A percentile compares a stretch with the other conserved stretches of the same genome.
Conservation (phyloP, 176 grass and related monocot species). For the Eragrostis curvula region DNA sequence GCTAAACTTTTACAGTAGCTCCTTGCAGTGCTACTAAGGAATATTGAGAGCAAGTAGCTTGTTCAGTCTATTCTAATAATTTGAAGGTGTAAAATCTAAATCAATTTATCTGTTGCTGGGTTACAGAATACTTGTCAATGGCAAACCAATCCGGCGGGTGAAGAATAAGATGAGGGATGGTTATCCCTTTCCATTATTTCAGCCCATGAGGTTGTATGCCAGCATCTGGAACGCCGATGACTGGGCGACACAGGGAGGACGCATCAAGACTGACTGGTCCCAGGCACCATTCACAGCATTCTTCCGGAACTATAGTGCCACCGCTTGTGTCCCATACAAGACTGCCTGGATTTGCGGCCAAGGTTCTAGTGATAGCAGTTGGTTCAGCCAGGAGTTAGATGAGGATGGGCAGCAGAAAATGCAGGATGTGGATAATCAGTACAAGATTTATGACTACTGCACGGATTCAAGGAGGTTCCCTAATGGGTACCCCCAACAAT, state of each 20-base stretch:
- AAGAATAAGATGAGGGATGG: constrained; percentile 53
- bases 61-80: neutral
- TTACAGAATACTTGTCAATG: constrained; percentile 74
- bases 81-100: neutral
- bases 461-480: constrained; percentile 53
- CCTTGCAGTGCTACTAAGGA: neutral
- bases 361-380: constrained; percentile 30
- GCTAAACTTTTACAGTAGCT: too few species aligned
- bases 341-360: constrained; percentile 47
- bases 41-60: neutral
- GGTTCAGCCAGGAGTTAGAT: constrained; percentile 50
- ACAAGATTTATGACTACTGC: constrained; percentile 68
- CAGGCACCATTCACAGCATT: constrained; percentile 54
- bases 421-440: constrained; percentile 33
- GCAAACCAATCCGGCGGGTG: constrained; percentile 53
- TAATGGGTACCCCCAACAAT: constrained; percentile 42
- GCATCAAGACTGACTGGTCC: constrained; percentile 61
- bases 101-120: neutral
- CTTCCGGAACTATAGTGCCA: constrained; percentile 49
- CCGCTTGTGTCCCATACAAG: constrained; percentile 30
- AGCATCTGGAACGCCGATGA: constrained; percentile 59
- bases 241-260: constrained; percentile 56
- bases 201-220: constrained; percentile 63
- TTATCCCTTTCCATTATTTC: constrained; percentile 46
- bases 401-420: constrained; percentile 31